These are phyloP conservation scores for Fusarium sp. DNA, from an alignment of 2,329 filamentous ascomycete genomes.

Conservation along the genomic window DNA sequence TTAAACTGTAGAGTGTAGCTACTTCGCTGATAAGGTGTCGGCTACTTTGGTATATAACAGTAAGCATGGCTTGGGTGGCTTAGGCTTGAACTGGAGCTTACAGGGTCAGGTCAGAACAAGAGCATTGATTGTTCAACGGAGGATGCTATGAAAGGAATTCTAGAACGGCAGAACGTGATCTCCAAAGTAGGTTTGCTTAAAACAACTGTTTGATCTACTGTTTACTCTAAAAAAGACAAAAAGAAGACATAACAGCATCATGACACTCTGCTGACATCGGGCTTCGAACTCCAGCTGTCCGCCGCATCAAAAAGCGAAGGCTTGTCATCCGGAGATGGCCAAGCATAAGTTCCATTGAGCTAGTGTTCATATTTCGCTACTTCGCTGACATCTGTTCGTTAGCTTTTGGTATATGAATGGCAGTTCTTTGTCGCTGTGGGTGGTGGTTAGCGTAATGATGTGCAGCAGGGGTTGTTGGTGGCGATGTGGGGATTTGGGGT, in stretches of 20 bases:
- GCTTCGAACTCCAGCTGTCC: background rate
- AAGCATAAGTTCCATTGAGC: background rate
- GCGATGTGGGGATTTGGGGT: constrained; percentile 3
- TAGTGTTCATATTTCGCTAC: constrained; percentile 3
- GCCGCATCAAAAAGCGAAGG: constrained; percentile 13
- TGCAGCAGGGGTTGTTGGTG: constrained; percentile 2
- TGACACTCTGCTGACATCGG: background rate
- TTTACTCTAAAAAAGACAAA: background rate
- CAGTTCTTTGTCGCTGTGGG: background rate
- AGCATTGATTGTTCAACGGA: background rate
- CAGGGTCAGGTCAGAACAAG: too few relatives aligned
- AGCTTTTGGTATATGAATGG: constrained; percentile 1
- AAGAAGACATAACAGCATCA: background rate
- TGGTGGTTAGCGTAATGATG: background rate
- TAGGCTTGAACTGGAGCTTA: too few relatives aligned
- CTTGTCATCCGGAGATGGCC: constrained; percentile 1
- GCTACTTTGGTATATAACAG: too few relatives aligned
- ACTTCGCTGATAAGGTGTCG: too few relatives aligned
- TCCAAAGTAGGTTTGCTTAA: background rate
- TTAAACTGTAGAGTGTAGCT: too few relatives aligned
- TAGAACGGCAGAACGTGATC: accelerated
- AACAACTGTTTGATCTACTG: accelerated
- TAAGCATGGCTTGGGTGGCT: too few relatives aligned
- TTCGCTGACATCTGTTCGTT: constrained; percentile 1
- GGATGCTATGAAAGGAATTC: background rate